These are phyloP conservation scores for Solanum okadae DNA, from an alignment of 257 asterid genomes.

Conservation along the genomic window DNA sequence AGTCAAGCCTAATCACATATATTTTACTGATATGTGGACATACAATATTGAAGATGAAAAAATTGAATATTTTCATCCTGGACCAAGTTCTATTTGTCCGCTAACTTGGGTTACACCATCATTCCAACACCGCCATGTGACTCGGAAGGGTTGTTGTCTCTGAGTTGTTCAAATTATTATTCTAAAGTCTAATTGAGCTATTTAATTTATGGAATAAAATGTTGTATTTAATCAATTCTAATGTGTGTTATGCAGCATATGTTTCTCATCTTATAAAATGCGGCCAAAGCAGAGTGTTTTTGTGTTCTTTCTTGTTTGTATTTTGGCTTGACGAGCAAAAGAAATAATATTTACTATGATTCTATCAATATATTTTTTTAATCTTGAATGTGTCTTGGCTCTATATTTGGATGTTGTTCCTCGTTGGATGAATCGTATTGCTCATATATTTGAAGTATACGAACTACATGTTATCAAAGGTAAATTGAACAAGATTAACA, in stretches of 20 bases:
- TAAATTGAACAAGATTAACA: no score
- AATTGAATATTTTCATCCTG: neutral
- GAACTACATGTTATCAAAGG: no score
- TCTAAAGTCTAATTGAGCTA: neutral
- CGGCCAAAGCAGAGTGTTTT: neutral
- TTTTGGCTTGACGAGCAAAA: neutral
- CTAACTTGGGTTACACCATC: neutral
- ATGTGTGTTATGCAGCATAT: neutral
- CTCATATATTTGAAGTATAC: no score
- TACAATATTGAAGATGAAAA: neutral
- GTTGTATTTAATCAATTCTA: neutral
- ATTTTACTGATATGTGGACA: neutral
- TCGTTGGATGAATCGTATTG: no score
- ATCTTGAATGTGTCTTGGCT: neutral
- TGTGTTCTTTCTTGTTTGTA: neutral
- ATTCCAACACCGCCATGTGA: neutral
- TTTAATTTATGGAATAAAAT: neutral
- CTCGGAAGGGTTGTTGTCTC: neutral
- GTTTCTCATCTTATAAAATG: neutral
- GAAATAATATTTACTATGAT: neutral
- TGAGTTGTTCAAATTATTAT: neutral
- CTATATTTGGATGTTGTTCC: neutral
- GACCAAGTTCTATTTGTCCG: neutral
- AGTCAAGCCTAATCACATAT: neutral
- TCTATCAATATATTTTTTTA: neutral